Percentiles rank a stretch among this genome's conserved stretches.
These are phyloP conservation scores for Cryptosporidium sp. DNA, from an alignment of 169 alveolate species.

Conservation along the genomic window DNA sequence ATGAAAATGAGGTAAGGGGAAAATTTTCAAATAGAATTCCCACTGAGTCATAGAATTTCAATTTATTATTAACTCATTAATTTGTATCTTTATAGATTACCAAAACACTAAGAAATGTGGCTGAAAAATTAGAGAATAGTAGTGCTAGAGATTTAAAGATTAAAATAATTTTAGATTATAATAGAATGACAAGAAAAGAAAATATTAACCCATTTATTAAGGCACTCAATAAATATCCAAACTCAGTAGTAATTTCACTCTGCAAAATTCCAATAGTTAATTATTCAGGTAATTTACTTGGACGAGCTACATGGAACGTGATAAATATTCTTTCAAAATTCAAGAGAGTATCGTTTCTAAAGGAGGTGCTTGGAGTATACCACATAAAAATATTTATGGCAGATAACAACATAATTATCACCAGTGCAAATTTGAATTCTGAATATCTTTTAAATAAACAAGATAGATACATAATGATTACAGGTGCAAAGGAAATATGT, in stretches of 20 bases:
- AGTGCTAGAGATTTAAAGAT: slow-evolving; percentile 1
- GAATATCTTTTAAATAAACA: slow-evolving; percentile 42
- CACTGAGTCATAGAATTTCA: not conserved
- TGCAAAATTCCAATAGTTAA: slow-evolving; percentile 34
- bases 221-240: slow-evolving; percentile 10
- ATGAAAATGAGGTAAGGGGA: slow-evolving; percentile 47
- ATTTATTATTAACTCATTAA: not conserved
- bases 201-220: not conserved
- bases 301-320: not conserved
- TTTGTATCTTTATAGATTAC: not conserved
- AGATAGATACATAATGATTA: slow-evolving; percentile 47
- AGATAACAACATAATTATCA: slow-evolving; percentile 35
- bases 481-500: slow-evolving; percentile 24
- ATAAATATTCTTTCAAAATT: slow-evolving; percentile 4
- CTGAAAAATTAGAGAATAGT: not conserved
- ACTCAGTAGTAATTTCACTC: slow-evolving; percentile 5
- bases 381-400: slow-evolving; percentile 60
- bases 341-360: not conserved
- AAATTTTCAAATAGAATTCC: not conserved
- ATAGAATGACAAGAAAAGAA: slow-evolving; percentile 22
- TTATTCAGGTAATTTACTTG: not conserved
- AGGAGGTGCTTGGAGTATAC: slow-evolving; percentile 64
- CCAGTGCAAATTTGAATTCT: slow-evolving; percentile 49
- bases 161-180: slow-evolving; percentile 38
- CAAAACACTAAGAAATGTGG: not conserved